These are phyloP conservation scores for Thymus quinquecostatus DNA, from an alignment of 257 asterid genomes.

Conservation along the genomic window DNA sequence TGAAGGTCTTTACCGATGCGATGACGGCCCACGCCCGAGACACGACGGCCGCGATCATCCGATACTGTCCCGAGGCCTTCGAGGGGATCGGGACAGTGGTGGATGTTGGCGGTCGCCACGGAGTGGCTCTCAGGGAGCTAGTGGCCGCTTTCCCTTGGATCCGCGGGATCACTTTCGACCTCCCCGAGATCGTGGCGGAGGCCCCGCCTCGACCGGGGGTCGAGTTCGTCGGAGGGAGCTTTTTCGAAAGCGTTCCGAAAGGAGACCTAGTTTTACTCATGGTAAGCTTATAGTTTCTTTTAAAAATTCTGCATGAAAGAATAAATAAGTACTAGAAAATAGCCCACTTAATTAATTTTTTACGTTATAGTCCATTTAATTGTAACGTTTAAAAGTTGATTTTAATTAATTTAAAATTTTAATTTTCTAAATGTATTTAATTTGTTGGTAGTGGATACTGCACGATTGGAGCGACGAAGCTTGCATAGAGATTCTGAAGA, in stretches of 20 bases:
- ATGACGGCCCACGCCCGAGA: conserved; percentile 50
- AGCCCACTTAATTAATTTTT: no score
- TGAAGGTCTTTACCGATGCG: conserved; percentile 42
- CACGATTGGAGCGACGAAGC: conserved; percentile 71
- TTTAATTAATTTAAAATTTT: no score
- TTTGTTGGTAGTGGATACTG: conserved; percentile 43
- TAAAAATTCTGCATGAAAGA: not conserved
- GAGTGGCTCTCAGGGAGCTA: conserved; percentile 41
- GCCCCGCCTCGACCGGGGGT: conserved; percentile 41
- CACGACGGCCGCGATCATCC: conserved; percentile 28
- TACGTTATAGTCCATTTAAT: no score
- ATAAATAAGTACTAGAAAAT: no score
- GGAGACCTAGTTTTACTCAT: conserved; percentile 56
- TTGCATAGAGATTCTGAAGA: conserved; percentile 50
- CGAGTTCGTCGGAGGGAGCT: conserved; percentile 55
- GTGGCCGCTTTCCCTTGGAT: conserved; percentile 49
- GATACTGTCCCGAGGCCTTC: conserved; percentile 36
- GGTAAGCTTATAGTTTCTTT: conserved; percentile 35
- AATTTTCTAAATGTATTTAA: no score
- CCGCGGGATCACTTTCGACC: conserved; percentile 46
- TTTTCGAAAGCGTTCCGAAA: conserved; percentile 52
- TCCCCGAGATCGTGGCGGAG: conserved; percentile 49
- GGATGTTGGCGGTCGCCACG: conserved; percentile 70
- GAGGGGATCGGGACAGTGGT: conserved; percentile 49
- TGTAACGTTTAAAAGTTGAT: no score